A percentile compares a stretch with the other conserved stretches of the same genome.
Evolutionary conservation across 2,329 filamentous ascomycete genomes (phyloP).

Genomic region (Colletotrichum cordylinicola): DNA sequence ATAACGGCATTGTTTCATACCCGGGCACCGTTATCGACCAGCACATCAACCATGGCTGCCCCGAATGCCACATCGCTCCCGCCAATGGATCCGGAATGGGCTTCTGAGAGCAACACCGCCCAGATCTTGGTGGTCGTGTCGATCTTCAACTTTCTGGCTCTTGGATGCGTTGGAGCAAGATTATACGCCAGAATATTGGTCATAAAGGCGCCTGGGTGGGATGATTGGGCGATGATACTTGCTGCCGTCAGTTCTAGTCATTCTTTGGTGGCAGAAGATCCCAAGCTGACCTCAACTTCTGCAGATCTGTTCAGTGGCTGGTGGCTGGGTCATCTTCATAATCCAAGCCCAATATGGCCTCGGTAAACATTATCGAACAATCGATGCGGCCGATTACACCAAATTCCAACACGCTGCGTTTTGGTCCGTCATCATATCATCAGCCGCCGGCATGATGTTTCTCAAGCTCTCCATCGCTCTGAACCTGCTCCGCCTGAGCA

Average conservation of each 20-base stretch:
- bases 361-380: conserved; percentile 46
- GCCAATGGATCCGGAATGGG: conserved; percentile 20
- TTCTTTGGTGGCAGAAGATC: too few relatives aligned
- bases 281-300: background rate
- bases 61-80: background rate
- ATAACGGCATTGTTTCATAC: background rate
- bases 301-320: conserved; percentile 32
- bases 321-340: conserved; percentile 41
- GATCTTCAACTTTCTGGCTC: background rate
- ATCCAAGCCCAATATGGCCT: conserved; percentile 50
- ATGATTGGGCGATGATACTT: conserved; percentile 26
- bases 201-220: background rate
- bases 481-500: conserved; percentile 24
- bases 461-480: conserved; percentile 29
- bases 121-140: conserved; percentile 26
- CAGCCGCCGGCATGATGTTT: conserved; percentile 34
- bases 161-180: background rate
- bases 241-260: conserved; percentile 18
- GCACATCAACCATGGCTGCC: background rate
- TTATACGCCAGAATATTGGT: background rate
- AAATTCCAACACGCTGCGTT: conserved; percentile 46
- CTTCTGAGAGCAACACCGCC: conserved; percentile 28
- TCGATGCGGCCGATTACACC: conserved; percentile 35
- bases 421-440: conserved; percentile 42
- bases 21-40: background rate